Evolutionary conservation across 805 yeast species (phyloP), one percentile per base, ranked within the genome.

Genomic region (Yamadazyma tumulicola): DNA sequence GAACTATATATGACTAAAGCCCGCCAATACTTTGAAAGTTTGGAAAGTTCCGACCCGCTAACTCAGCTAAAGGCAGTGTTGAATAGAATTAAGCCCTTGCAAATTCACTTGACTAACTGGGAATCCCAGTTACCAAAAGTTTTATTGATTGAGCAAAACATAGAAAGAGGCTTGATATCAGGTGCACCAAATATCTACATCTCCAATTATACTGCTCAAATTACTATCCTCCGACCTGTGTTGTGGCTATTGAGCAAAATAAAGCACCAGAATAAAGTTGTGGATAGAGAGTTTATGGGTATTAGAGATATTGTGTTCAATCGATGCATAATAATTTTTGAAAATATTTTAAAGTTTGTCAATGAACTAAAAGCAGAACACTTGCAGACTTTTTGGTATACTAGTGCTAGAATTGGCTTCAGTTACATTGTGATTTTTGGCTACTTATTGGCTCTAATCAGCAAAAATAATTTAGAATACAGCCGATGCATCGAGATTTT

Each of bases 361-460:
- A 37, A 32, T 31, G 80, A 77, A 39, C 66, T 89, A 54, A 80
- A 79, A 46, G 81, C 82, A 9, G 95, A 87, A 46, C 94, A 87
- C 49, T 68, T 85, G 28, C 88, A 81, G 51, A 77, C 95, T 5
- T 88, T 87, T 55, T 89, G 96, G 96, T 91, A 85, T 59, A 75
- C 87, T 2, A 41, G 39, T 29, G 41, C 32, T 1, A 26, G 39
- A 19, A 24, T 34, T 26, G 45, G 45, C 3, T 33, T 41, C 8
- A 34, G 41, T 26, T 37, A 25, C 24, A 34, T 35, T 3, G 45
- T 41, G 4, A 29, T 41, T 7, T 37, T 41, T 19, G 45, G 41
- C 9, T 37, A 28, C 21, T 31, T 41, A 11, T 21, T 37, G 18
- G 24, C 37, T 3, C 26, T 41, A 11, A 31, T 29, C 6, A 19